Percentiles rank a stretch among this genome's conserved stretches.
These are phyloP conservation scores for Geosmithia putterillii DNA, from an alignment of 2,329 filamentous ascomycete species.

Conservation along the genomic window DNA sequence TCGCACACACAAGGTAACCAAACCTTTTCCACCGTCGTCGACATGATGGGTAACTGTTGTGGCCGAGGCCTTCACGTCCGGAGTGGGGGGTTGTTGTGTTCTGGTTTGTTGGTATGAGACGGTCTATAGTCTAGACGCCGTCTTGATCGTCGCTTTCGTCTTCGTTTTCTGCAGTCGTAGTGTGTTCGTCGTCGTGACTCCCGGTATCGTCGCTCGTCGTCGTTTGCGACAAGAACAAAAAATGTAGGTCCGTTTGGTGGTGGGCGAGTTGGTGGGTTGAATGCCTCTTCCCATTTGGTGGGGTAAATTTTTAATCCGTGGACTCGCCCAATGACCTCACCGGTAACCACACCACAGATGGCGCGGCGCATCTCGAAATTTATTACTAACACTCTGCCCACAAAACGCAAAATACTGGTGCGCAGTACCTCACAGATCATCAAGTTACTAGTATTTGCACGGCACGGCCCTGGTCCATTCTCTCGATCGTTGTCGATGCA, in stretches of 20 bases:
- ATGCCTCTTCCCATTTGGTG: constrained; percentile 12
- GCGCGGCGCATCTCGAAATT: neutral
- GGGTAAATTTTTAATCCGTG: constrained; percentile 23
- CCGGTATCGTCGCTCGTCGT: neutral
- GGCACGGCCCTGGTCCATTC: too few relatives aligned
- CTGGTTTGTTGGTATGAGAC: neutral
- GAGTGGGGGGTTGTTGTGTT: neutral
- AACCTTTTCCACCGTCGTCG: constrained; percentile 96
- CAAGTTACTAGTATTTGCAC: too few relatives aligned
- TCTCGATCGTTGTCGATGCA: too few relatives aligned
- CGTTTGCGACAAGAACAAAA: too few relatives aligned
- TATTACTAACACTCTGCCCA: neutral
- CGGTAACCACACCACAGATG: neutral
- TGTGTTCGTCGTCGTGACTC: neutral
- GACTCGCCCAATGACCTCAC: neutral
- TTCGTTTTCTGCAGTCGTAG: neutral
- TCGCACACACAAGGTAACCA: constrained; percentile 10
- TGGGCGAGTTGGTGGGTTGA: neutral
- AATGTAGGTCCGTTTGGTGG: neutral
- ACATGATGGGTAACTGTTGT: constrained; percentile 48
- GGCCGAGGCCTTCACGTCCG: neutral
- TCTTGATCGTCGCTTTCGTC: too few relatives aligned
- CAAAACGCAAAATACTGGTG: too few relatives aligned
- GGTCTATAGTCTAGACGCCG: too few relatives aligned
- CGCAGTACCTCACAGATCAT: too few relatives aligned